Evolutionary conservation across 495 filamentous ascomycete species (phyloP).

Genomic region (Aspergillus ostianus): DNA sequence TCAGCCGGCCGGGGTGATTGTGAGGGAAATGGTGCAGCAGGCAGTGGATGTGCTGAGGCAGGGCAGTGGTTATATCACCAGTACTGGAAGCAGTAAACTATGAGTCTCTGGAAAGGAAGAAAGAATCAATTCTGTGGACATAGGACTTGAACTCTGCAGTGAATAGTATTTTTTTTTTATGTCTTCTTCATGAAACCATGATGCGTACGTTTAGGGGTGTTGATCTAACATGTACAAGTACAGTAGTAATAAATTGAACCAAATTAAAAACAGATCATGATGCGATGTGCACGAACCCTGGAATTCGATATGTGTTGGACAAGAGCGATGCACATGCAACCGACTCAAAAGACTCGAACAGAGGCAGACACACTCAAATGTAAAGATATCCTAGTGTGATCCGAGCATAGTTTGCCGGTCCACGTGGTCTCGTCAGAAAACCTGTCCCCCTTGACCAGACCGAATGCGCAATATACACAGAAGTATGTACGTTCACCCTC

Average conservation of each 20-base stretch:
- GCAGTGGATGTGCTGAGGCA: conserved; percentile 65
- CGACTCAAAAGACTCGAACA: conserved; percentile 3
- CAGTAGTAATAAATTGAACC: conserved; percentile 31
- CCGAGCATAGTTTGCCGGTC: background rate
- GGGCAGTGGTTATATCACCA: conserved; percentile 35
- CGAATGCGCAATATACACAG: background rate
- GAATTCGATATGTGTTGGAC: background rate
- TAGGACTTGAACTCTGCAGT: conserved; percentile 2
- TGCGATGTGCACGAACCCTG: conserved; percentile 6
- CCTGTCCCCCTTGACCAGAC: too few relatives aligned
- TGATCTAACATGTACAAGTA: conserved; percentile 41
- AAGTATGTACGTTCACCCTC: background rate
- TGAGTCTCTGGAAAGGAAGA: conserved; percentile 14
- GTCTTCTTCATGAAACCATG: background rate
- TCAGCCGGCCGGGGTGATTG: conserved; percentile 76
- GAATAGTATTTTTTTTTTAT: background rate
- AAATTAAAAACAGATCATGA: conserved; percentile 15
- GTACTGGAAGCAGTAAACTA: conserved; percentile 33
- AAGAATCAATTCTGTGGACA: too few relatives aligned
- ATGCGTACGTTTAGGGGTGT: conserved; percentile 19
- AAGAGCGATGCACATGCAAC: background rate
- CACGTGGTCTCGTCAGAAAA: background rate
- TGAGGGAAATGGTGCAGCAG: conserved; percentile 82
- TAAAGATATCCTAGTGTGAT: background rate
- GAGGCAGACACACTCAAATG: conserved; percentile 8